Percentiles rank a stretch among this genome's conserved stretches.
Evolutionary conservation across 192 early-diverging fungal species (phyloP).

Genomic region (Rhizoclosmatium globosum): DNA sequence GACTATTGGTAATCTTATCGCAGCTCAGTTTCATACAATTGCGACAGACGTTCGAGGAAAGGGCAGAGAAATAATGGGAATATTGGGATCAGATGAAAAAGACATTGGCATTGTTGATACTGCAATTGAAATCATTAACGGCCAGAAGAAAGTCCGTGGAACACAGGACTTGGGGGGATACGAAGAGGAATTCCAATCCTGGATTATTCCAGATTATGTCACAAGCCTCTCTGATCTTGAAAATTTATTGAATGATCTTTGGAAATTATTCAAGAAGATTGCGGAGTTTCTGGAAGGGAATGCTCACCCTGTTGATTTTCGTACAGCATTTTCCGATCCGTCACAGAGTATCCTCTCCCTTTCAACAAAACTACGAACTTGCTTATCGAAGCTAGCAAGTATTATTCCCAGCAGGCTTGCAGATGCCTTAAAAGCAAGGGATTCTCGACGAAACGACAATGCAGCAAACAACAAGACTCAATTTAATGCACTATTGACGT

Average conservation of each 20-base stretch:
- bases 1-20: background rate
- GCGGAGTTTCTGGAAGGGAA: background rate
- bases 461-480: background rate
- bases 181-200: background rate
- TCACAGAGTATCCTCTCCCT: background rate
- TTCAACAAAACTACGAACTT: background rate
- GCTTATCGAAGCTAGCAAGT: background rate
- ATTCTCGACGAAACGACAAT: background rate
- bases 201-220: background rate
- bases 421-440: background rate
- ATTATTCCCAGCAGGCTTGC: background rate
- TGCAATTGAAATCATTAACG: background rate
- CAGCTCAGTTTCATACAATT: background rate
- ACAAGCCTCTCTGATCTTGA: background rate
- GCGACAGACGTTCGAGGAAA: background rate
- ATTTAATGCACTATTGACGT: background rate
- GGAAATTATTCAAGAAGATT: background rate
- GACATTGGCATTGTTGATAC: background rate
- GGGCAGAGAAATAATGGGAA: background rate
- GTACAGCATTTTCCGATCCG: background rate
- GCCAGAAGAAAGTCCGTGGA: background rate
- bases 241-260: background rate
- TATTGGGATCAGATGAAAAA: background rate
- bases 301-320: background rate
- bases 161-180: background rate